A percentile compares a stretch with the other conserved stretches of the same genome.
These are phyloP conservation scores for Cucumis hystrix DNA, from an alignment of 306 rosid genomes.

Conservation along the genomic window DNA sequence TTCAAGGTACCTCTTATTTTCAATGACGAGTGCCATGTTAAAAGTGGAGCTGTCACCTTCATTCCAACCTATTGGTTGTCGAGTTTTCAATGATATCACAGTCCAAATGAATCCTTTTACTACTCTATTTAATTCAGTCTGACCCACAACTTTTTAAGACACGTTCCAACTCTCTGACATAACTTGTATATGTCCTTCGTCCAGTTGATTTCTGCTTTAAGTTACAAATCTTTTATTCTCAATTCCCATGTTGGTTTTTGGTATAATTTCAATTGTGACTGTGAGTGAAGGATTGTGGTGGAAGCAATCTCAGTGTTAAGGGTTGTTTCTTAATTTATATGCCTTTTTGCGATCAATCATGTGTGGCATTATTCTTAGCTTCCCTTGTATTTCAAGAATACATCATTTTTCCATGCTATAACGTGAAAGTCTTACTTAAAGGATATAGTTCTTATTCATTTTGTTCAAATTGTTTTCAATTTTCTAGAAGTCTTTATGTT, in stretches of 20 bases:
- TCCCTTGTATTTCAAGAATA: conserved; percentile 1
- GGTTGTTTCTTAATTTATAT: not conserved
- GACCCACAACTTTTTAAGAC: not conserved
- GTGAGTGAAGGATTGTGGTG: conserved; percentile 1
- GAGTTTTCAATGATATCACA: not conserved
- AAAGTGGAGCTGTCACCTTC: not conserved
- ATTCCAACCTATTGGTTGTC: not conserved
- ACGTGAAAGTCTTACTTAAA: not conserved
- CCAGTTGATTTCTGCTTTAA: not conserved
- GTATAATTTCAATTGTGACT: not conserved
- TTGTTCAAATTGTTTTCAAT: not conserved
- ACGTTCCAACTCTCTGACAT: not conserved
- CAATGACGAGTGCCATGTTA: not conserved
- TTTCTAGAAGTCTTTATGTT: not conserved
- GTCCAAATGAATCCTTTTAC: not conserved
- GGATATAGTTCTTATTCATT: not conserved
- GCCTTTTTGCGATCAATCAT: not conserved
- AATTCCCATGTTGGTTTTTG: not conserved
- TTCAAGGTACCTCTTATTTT: not conserved
- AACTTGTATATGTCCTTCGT: not conserved
- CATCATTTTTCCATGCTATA: not conserved
- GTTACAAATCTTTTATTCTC: not conserved
- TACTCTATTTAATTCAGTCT: not conserved
- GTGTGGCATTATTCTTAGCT: not conserved
- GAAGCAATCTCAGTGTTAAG: not conserved